Base-by-base conservation (phyloP, 1,284 basidiomycete genomes). In the Cutaneotrichosporon cutaneum region DNA sequence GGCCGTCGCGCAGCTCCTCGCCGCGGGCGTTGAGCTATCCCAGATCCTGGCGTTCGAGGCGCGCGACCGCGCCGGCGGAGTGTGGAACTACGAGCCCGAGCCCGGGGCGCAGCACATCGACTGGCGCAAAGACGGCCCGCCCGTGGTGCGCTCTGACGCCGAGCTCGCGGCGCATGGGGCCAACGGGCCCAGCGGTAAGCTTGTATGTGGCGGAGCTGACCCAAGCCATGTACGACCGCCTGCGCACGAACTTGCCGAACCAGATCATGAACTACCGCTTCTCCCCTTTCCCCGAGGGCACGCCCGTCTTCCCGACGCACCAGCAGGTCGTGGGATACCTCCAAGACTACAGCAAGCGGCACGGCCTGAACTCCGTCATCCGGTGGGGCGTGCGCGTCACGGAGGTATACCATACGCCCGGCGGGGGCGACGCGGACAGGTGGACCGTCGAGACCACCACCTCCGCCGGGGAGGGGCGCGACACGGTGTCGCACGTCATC, bases 1-100 rank as follows among this genome's bases (percentile, higher is more conserved):
- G 0, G 77, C 78, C 26, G 71, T 78, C 8, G 74, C 77, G 50
- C 79, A 82, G 59, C 62, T 79, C 2, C 65, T 77, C 7, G 70
- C 74, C 18, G 70, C 73, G 0, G 78, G 73, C 45, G 53, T 56
- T 0, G 58, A 64, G 10, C 55, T 63, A 0, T 54, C 60, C 8
- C 64, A 72, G 54, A 66, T 76, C 13, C 58, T 67, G 2, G 69
- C 60, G 0, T 77, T 59, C 55, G 75, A 77, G 61, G 61, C 52
- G 32, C 67, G 68, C 14, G 47, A 48, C 14, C n/a, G 26, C 5
- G 61, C 68, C 4, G 68, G 65, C n/a, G 68, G 68, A 1, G 68
- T 69, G 53, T 69, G 68, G 68, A 67, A 69, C 62, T 67, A 67
- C 16, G 63, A 66, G 4, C 52, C 56, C 13, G 56, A 56, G 4